A percentile compares a stretch with the other conserved stretches of the same genome.
Evolutionary conservation across 2,329 filamentous ascomycete species (phyloP).

Genomic region (Ceratocystis eucalypticola): DNA sequence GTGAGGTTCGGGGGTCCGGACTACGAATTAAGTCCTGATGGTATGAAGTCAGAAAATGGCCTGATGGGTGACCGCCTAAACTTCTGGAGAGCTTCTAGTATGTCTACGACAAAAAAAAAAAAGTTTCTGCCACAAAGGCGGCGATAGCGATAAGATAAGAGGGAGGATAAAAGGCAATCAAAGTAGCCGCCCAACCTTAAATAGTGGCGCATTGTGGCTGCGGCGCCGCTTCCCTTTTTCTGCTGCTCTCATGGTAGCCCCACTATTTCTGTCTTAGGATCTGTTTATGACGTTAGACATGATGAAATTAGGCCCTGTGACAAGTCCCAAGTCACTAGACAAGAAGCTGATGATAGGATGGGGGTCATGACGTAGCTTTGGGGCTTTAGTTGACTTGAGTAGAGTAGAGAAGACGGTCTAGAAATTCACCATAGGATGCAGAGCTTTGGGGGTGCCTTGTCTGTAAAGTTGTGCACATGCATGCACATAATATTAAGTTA

Average conservation of each 20-base stretch:
- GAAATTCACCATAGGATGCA: no score
- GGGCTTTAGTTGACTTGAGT: not conserved
- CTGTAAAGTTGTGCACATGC: no score
- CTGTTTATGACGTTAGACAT: not conserved
- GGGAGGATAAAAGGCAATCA: not conserved
- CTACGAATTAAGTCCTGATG: not conserved
- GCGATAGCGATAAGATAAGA: conserved; percentile 7
- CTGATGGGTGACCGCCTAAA: not conserved
- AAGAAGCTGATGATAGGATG: not conserved
- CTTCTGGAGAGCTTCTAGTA: not conserved
- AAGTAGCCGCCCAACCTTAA: not conserved
- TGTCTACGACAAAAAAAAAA: conserved; percentile 1
- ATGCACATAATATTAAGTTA: no score
- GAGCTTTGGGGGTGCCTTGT: no score
- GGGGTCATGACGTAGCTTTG: not conserved
- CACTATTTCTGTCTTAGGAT: not conserved
- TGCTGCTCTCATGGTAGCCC: not conserved
- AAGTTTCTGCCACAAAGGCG: conserved; percentile 10
- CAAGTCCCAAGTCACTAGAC: not conserved
- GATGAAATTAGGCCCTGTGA: not conserved
- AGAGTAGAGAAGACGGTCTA: not conserved
- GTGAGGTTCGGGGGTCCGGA: not conserved
- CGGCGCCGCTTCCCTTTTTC: not conserved
- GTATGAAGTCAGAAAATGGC: not conserved
- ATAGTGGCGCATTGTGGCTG: not conserved